A percentile compares a stretch with the other conserved stretches of the same genome.
phyloP scores from a whole-genome alignment of 768 basidiomycete species.

The Panus rudis region DNA sequence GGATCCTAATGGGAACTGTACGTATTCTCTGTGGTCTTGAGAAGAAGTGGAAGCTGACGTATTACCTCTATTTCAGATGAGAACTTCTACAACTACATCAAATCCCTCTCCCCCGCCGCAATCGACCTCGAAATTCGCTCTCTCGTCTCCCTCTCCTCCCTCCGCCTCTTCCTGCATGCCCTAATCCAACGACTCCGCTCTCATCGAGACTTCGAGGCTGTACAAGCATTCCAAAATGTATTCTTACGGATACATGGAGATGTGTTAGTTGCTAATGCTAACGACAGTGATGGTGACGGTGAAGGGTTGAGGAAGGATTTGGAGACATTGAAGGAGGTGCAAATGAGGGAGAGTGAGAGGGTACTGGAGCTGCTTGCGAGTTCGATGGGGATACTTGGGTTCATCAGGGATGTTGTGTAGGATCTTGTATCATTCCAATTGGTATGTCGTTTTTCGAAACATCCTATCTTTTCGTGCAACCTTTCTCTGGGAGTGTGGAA shows the following conservation, averaged over 20 bases:
- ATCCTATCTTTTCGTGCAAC: too few relatives aligned
- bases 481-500: too few relatives aligned
- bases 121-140: constrained; percentile 88
- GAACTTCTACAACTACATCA: constrained; percentile 74
- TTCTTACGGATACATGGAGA: constrained; percentile 86
- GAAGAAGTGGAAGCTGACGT: neutral
- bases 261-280: constrained; percentile 56
- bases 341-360: constrained; percentile 70
- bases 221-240: constrained; percentile 80
- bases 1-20: constrained; percentile 58
- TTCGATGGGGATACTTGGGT: constrained; percentile 68
- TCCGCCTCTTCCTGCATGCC: constrained; percentile 66
- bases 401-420: constrained; percentile 63
- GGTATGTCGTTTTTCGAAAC: too few relatives aligned
- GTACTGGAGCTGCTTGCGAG: constrained; percentile 69
- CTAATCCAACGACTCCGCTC: constrained; percentile 66
- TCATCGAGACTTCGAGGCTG: constrained; percentile 90
- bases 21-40: constrained; percentile 25
- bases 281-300: too few relatives aligned
- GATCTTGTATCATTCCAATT: neutral
- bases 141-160: constrained; percentile 54
- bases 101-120: constrained; percentile 83
- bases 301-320: constrained; percentile 52
- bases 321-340: constrained; percentile 52
- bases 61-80: constrained; percentile 46